A percentile compares a stretch with the other conserved stretches of the same genome.
Evolutionary conservation across 2,329 filamentous ascomycete species (phyloP).

Genomic region (Cordyceps militaris): DNA sequence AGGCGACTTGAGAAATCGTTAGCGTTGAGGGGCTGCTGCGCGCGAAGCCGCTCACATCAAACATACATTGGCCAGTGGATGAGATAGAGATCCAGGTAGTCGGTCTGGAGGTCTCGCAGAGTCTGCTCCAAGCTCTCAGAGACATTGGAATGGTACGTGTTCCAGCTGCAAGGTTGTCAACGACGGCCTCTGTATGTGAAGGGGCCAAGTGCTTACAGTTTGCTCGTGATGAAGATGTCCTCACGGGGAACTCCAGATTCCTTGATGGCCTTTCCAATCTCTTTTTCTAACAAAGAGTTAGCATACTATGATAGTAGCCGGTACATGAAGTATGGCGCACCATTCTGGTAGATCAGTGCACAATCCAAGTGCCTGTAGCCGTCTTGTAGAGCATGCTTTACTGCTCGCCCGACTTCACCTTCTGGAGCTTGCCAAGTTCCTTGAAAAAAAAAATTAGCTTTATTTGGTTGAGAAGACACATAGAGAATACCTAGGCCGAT

Average conservation of each 20-base stretch:
- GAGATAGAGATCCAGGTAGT: constrained; percentile 75
- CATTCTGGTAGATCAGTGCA: constrained; percentile 73
- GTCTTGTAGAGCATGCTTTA: constrained; percentile 48
- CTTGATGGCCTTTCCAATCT: constrained; percentile 71
- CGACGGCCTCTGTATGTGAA: background rate
- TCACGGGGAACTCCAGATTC: constrained; percentile 43
- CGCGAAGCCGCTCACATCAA: background rate
- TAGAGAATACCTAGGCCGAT: background rate
- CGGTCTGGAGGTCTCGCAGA: constrained; percentile 64
- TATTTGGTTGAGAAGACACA: background rate
- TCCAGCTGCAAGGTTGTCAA: constrained; percentile 43
- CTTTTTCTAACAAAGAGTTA: constrained; percentile 41
- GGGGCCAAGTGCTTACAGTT: constrained; percentile 40
- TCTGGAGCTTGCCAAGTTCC: constrained; percentile 59
- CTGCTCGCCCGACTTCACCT: constrained; percentile 51
- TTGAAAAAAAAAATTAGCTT: constrained; percentile 21
- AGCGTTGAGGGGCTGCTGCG: too few species aligned
- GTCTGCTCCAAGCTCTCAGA: constrained; percentile 65
- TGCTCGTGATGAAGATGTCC: constrained; percentile 77
- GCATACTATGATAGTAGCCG: background rate
- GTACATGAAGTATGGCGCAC: background rate
- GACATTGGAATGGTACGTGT: constrained; percentile 65
- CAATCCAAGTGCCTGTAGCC: constrained; percentile 60
- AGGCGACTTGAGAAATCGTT: constrained; percentile 29
- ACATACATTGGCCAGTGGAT: constrained; percentile 78